Percentiles rank a stretch among this genome's conserved stretches.
These are phyloP conservation scores for Cutaneotrichosporon sp. DNA, from an alignment of 1,284 basidiomycete species.

Conservation along the genomic window DNA sequence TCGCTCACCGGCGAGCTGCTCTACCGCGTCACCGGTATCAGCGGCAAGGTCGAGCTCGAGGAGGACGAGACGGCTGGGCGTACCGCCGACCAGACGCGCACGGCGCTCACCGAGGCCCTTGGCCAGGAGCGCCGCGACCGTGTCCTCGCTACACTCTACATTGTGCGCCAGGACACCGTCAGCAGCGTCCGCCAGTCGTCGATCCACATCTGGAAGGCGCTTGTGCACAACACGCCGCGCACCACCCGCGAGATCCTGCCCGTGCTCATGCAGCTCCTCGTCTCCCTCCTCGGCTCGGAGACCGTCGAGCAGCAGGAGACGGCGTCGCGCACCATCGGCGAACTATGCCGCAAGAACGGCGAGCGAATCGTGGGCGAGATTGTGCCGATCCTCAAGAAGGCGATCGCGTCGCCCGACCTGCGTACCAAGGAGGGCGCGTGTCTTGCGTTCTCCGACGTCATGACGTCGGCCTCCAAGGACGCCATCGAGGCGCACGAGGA, in stretches of 20 bases:
- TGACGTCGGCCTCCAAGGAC: conserved; percentile 80
- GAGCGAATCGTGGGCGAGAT: conserved; percentile 87
- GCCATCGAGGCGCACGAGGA: conserved; percentile 90
- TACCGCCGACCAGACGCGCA: conserved; percentile 72
- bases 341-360: conserved; percentile 93
- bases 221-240: conserved; percentile 66
- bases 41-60: conserved; percentile 81
- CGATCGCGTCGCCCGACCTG: conserved; percentile 68
- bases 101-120: conserved; percentile 81
- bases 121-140: conserved; percentile 86
- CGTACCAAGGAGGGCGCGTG: conserved; percentile 85
- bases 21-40: conserved; percentile 98
- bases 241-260: conserved; percentile 90
- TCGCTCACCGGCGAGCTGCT: conserved; percentile 92
- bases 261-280: conserved; percentile 74
- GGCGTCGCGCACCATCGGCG: conserved; percentile 77
- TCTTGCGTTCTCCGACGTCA: conserved; percentile 80
- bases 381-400: conserved; percentile 70
- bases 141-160: conserved; percentile 82
- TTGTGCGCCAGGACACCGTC: conserved; percentile 92
- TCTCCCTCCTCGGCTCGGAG: conserved; percentile 71
- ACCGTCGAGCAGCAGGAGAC: conserved; percentile 92
- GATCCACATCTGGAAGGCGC: conserved; percentile 96
- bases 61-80: conserved; percentile 72
- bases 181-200: conserved; percentile 86